A percentile compares a stretch with the other conserved stretches of the same genome.
phyloP scores from a whole-genome alignment of 2,329 filamentous ascomycete genomes.

The Macrophomina phaseolina region DNA sequence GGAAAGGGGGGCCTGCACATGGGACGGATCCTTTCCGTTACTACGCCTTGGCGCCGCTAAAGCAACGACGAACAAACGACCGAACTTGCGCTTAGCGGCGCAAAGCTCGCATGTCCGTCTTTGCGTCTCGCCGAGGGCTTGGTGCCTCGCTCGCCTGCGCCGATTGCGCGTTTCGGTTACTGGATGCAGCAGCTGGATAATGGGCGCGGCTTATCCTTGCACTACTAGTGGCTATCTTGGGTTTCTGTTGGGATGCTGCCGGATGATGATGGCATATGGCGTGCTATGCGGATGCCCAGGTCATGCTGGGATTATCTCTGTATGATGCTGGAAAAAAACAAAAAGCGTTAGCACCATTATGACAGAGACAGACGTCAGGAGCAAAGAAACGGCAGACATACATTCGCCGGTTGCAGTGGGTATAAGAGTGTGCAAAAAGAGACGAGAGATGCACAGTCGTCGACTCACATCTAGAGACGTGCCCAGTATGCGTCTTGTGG shows the following conservation, averaged over 20 bases:
- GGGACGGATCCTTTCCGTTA: not conserved
- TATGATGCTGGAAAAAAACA: not conserved
- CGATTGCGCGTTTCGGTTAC: not conserved
- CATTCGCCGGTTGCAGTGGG: not conserved
- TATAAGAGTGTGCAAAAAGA: constrained; percentile 5
- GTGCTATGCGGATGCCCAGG: not conserved
- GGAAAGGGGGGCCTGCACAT: not conserved
- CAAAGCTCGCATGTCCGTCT: not conserved
- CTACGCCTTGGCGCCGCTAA: not conserved
- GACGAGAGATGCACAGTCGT: not conserved
- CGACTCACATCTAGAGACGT: constrained; percentile 9
- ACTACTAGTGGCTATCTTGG: not conserved
- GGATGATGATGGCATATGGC: not conserved
- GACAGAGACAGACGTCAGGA: not conserved
- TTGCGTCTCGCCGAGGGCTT: not conserved
- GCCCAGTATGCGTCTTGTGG: not conserved
- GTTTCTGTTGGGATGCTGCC: not conserved
- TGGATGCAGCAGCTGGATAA: not conserved
- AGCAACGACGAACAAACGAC: not conserved
- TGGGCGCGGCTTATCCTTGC: not conserved
- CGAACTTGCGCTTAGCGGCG: not conserved
- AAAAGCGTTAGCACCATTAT: not conserved
- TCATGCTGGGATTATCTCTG: not conserved
- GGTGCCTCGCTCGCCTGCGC: not conserved
- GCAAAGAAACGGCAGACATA: not conserved